phyloP scores from a whole-genome alignment of 345 rosid genomes.

The Anacardium occidentale region DNA sequence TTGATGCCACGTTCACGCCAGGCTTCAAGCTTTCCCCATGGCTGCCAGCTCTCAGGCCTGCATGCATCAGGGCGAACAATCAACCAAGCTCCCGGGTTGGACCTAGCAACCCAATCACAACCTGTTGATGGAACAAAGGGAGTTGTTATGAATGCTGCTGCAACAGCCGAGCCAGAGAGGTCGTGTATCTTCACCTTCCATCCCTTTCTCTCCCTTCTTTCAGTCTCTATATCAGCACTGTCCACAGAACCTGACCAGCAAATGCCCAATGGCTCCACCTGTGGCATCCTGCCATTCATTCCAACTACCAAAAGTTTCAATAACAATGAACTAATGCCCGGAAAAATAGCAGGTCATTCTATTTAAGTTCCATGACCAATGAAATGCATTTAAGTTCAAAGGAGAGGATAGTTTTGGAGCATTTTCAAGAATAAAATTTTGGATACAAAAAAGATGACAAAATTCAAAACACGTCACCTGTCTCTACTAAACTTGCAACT shows the following conservation, averaged over 20 bases:
- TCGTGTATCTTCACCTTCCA: slow-evolving; percentile 99
- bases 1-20: slow-evolving; percentile 96
- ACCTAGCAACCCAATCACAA: slow-evolving; percentile 97
- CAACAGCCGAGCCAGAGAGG: slow-evolving; percentile 94
- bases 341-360: slow-evolving; percentile 11
- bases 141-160: slow-evolving; percentile 96
- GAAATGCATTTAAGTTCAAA: neutral
- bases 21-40: slow-evolving; percentile 96
- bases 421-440: too few relatives aligned
- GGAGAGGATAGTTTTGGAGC: too few relatives aligned
- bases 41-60: slow-evolving; percentile 90
- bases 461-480: slow-evolving; percentile 60
- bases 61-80: slow-evolving; percentile 80
- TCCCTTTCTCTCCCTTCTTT: slow-evolving; percentile 89
- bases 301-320: slow-evolving; percentile 30
- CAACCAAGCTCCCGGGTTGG: slow-evolving; percentile 96
- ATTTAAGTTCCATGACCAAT: slow-evolving; percentile 3
- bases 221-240: slow-evolving; percentile 52
- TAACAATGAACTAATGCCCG: slow-evolving; percentile 25
- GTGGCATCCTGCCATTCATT: slow-evolving; percentile 57
- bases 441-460: neutral
- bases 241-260: slow-evolving; percentile 61
- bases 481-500: slow-evolving; percentile 92
- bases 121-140: slow-evolving; percentile 95
- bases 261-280: slow-evolving; percentile 60